These are phyloP conservation scores for Ploettnerulaceae sp. DNA, from an alignment of 2,329 filamentous ascomycete species.

Conservation along the genomic window DNA sequence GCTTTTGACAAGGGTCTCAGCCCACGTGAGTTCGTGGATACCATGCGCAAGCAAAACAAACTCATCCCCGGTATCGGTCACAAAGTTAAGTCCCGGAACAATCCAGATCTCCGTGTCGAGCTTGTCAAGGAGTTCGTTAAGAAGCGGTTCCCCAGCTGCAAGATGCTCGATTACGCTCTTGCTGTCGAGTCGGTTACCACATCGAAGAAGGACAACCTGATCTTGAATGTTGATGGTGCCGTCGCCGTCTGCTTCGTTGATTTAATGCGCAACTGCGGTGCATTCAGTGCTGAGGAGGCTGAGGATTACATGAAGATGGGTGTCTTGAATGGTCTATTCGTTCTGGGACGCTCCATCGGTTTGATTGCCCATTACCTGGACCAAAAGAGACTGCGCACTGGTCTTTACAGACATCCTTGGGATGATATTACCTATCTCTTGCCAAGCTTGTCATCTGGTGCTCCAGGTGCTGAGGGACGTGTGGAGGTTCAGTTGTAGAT, in stretches of 20 bases:
- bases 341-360: conserved; percentile 94
- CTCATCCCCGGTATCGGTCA: conserved; percentile 99
- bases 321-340: conserved; percentile 98
- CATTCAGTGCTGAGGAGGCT: conserved; percentile 91
- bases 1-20: conserved; percentile 97
- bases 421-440: conserved; percentile 96
- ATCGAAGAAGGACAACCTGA: conserved; percentile 99
- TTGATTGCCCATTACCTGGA: conserved; percentile 99
- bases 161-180: conserved; percentile 97
- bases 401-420: conserved; percentile 98
- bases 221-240: conserved; percentile 97
- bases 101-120: conserved; percentile 98
- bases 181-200: conserved; percentile 97
- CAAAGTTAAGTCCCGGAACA: conserved; percentile 99
- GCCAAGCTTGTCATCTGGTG: conserved; percentile 68
- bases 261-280: conserved; percentile 93
- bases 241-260: conserved; percentile 99
- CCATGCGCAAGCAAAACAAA: conserved; percentile 99
- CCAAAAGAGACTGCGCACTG: conserved; percentile 98
- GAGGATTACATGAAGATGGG: conserved; percentile 99
- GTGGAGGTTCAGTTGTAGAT: conserved; percentile 74
- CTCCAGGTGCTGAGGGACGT: conserved; percentile 73
- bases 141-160: conserved; percentile 95
- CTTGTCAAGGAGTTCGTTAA: conserved; percentile 98
- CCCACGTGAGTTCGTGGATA: conserved; percentile 98